Base-by-base conservation (phyloP, 163 green algal species). In the Trebouxia gelatinosa region DNA sequence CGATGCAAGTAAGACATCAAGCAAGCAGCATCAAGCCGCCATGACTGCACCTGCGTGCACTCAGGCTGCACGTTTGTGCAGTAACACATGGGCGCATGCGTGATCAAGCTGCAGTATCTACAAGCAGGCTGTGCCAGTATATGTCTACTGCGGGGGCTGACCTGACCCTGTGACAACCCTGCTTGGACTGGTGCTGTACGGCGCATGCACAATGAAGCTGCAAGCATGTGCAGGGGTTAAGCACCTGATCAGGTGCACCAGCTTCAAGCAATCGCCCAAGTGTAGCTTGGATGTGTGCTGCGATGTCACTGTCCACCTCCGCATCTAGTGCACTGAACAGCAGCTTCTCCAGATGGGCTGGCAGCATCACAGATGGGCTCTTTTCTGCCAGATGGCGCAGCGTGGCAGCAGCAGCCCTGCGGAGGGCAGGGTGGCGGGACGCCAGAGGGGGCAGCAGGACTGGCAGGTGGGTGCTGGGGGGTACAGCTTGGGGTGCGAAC, bases 401-500 rank as follows among this genome's bases (percentile, higher is more conserved):
- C 29, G 94, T 98, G 62, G 85, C 88, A 11, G 93, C 89, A 6
- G 93, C 93, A 28, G 90, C 92, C 28, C 82, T 83, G 39, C 94
- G 88, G 57, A 98, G 80, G 9, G 85, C 85, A 9, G 91, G 89
- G 75, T 92, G 84, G 32, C 85, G 87, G 3, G 92, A 94, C 39
- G 81, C 75, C 34, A 98, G 82, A 38, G 89, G 92, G 46, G 83
- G 79, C 51, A 90, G 84, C 34, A 92, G 80, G 34, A 82, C 70
- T 11, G 57, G 64, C 43, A 89, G 62, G 37, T 77, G 65, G 31
- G 40, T 88, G 32, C 74, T 59, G 5, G 90, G 79, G 7, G 89
- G 89, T 39, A 96, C 86, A 7, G 92, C 92, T 26, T 93, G 82
- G 0, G 94, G 94, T 5, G 93, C 93, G 82, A 98, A 98, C 39